Conservation (phyloP, 2,329 filamentous ascomycete genomes). For the Periconia digitata region DNA sequence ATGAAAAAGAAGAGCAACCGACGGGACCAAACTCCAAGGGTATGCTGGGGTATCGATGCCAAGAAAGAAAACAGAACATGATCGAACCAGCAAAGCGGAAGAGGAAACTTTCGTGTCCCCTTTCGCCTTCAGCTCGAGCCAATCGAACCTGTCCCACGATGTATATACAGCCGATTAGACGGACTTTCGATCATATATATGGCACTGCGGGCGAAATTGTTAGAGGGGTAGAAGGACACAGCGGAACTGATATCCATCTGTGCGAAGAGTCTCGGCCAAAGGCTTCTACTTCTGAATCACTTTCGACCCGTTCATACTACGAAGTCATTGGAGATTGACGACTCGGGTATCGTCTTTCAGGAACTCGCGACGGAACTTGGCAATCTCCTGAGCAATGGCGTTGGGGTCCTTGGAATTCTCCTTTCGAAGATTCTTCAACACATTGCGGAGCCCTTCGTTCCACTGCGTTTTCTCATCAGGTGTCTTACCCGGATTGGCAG, state of each 20-base stretch:
- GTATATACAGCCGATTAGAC: too few species aligned
- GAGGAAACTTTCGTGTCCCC: background rate
- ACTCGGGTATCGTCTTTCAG: constrained; percentile 44
- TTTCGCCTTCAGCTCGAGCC: background rate
- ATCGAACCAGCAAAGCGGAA: background rate
- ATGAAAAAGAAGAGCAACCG: too few species aligned
- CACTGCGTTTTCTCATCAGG: constrained; percentile 60
- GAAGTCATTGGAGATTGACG: constrained; percentile 32
- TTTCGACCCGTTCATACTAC: constrained; percentile 4
- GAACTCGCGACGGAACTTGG: constrained; percentile 43
- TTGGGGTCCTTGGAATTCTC: constrained; percentile 42
- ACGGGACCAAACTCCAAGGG: background rate
- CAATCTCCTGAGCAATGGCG: constrained; percentile 42
- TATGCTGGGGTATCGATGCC: background rate
- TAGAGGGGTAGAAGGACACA: background rate
- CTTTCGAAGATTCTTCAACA: constrained; percentile 42
- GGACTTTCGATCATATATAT: background rate
- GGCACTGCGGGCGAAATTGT: background rate
- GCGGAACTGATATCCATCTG: background rate
- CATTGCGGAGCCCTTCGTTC: constrained; percentile 40
- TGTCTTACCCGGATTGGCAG: constrained; percentile 62
- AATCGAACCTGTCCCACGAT: background rate
- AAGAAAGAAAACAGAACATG: background rate
- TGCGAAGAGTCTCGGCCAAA: background rate
- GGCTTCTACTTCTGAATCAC: background rate